Base-by-base conservation (phyloP, 352 stramenopile genomes). In the Globisporangium heterothallicum region DNA sequence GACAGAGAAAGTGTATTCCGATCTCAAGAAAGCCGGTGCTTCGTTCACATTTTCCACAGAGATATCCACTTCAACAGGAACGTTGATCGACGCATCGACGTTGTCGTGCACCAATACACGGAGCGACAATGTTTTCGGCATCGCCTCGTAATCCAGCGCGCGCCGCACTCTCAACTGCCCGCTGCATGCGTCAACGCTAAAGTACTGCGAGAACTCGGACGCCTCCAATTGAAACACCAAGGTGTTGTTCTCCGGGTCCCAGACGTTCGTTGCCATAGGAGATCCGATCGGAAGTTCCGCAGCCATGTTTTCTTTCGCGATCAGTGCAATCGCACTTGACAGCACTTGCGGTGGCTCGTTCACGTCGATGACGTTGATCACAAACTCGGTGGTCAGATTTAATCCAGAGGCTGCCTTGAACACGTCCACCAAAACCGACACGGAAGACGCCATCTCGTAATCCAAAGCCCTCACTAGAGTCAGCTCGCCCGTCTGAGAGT, bases 211-310 rank as follows among this genome's bases (percentile, higher is more conserved):
- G 43, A 68, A 68, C 18, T 70, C 57, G 0, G 74, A 83, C 5
- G 64, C 29, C 12, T 78, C 62, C 13, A 86, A 45, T 14, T 67
- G 42, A 22, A 74, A 86, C 16, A 45, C 61, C 0, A 83, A 18
- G 3, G 58, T 74, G 38, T 81, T 61, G 42, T 83, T 86, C 42
- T 86, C 74, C 7, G 74, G 74, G 35, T 83, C 74, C 72, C 72
- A 86, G 2, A 74, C 49, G 30, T 51, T 61, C 1, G 42, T 34
- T n/a, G 50, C 58, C 21, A 86, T 16, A 5, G 58, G 18, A 12
- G 56, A 35, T 14, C 74, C 74, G 32, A 83, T 47, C 6, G 54
- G 38, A 1, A 53, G 25, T 6, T 50, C 62, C 0, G 26, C 12
- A 13, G 18, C 16, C 3, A 25, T 24, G 14, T 49, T 56, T 29